A percentile compares a stretch with the other conserved stretches of the same genome.
Evolutionary conservation across 257 asterid genomes (phyloP).

Genomic region (Eucommia ulmoides): DNA sequence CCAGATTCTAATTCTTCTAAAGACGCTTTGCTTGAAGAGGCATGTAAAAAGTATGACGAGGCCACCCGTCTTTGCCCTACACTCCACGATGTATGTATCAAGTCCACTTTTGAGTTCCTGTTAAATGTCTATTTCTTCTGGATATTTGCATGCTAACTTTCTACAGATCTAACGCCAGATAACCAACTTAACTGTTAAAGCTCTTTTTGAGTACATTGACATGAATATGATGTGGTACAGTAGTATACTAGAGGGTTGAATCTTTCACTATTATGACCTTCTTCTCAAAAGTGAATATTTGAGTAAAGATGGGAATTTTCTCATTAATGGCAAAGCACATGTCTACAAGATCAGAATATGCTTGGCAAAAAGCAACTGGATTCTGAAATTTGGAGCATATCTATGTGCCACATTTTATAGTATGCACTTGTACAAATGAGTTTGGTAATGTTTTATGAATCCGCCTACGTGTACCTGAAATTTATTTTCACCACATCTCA

Average conservation of each 20-base stretch:
- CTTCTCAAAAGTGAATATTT: not conserved
- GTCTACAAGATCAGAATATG: not conserved
- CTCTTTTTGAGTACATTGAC: not conserved
- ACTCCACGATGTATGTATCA: conserved; percentile 70
- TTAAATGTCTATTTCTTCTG: not conserved
- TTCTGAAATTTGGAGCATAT: not conserved
- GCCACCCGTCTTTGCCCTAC: conserved; percentile 97
- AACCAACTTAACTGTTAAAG: not conserved
- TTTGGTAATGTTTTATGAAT: not conserved
- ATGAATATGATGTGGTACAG: not conserved
- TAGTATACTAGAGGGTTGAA: not conserved
- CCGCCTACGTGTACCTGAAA: conserved; percentile 4
- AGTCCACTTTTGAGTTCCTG: not conserved
- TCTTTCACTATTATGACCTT: not conserved
- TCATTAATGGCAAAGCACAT: not conserved
- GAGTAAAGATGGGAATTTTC: not conserved
- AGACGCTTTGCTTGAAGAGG: conserved; percentile 96
- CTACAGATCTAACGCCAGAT: not conserved
- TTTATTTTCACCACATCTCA: conserved; percentile 15
- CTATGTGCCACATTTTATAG: not conserved
- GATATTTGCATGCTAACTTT: not conserved
- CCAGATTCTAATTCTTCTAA: conserved; percentile 84
- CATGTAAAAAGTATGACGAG: conserved; percentile 91
- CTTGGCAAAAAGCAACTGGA: not conserved
- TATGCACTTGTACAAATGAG: not conserved